Conservation (phyloP, 23 red algal genomes). For the Gracilaria caudata region DNA sequence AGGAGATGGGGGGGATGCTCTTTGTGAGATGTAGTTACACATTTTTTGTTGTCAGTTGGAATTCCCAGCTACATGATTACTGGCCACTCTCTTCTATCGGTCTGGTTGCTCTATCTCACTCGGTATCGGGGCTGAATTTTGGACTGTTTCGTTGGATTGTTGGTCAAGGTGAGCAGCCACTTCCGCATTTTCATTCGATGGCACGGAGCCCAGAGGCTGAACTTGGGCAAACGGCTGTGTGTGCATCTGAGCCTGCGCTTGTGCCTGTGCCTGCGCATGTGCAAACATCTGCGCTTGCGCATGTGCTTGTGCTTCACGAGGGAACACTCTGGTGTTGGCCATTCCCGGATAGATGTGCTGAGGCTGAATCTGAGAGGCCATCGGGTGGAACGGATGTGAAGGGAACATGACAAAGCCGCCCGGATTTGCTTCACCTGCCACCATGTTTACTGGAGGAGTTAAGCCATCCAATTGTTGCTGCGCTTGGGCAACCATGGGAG, state of each 20-base stretch:
- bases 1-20: too few relatives aligned
- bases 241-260: conserved; percentile 30
- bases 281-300: conserved; percentile 11
- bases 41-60: conserved; percentile 39
- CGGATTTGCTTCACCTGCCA: conserved; percentile 21
- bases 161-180: conserved; percentile 14
- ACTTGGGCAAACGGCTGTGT: conserved; percentile 14
- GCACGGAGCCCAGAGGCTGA: not conserved
- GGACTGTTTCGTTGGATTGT: conserved; percentile 17
- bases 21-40: conserved; percentile 34
- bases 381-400: conserved; percentile 30
- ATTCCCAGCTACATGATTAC: not conserved
- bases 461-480: conserved; percentile 23
- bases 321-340: conserved; percentile 16
- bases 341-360: conserved; percentile 33
- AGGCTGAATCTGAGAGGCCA: conserved; percentile 25
- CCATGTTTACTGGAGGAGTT: conserved; percentile 42
- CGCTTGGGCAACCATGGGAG: not conserved
- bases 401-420: conserved; percentile 36
- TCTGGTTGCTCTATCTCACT: conserved; percentile 35
- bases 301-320: conserved; percentile 24
- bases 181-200: conserved; percentile 14
- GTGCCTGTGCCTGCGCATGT: conserved; percentile 6
- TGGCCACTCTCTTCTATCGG: conserved; percentile 13
- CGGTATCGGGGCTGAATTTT: conserved; percentile 22